Percentiles rank a stretch among this genome's conserved stretches.
phyloP scores from a whole-genome alignment of 139 green algal genomes.

The Volvox reticuliferus region DNA sequence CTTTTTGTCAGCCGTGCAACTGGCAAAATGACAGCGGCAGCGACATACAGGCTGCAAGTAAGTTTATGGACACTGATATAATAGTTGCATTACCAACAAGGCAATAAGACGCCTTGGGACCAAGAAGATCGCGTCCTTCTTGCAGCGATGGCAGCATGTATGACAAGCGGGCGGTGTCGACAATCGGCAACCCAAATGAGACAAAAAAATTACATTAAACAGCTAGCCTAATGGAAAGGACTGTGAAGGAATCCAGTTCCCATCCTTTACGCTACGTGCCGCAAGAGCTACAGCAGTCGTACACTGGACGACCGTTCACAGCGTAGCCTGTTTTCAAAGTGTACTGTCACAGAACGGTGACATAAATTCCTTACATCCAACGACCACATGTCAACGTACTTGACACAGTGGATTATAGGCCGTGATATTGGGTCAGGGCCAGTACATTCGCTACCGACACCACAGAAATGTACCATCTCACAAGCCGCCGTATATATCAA shows the following conservation, averaged over 20 bases:
- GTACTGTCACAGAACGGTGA: background rate
- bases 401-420: background rate
- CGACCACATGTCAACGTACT: background rate
- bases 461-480: background rate
- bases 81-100: background rate
- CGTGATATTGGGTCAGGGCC: background rate
- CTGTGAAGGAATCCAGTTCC: too few species aligned
- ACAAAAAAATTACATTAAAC: background rate
- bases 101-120: background rate
- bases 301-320: background rate
- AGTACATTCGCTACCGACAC: background rate
- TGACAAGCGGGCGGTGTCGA: too few species aligned
- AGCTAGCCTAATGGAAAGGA: background rate
- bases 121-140: background rate
- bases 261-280: background rate
- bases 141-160: background rate
- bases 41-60: background rate
- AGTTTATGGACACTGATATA: background rate
- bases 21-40: background rate
- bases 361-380: background rate
- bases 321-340: too few species aligned
- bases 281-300: background rate
- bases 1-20: background rate
- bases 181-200: background rate
- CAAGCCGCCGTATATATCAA: background rate